A percentile compares a stretch with the other conserved stretches of the same genome.
Conservation (phyloP, 2,329 filamentous ascomycete species). For the Balansia obtecta region DNA sequence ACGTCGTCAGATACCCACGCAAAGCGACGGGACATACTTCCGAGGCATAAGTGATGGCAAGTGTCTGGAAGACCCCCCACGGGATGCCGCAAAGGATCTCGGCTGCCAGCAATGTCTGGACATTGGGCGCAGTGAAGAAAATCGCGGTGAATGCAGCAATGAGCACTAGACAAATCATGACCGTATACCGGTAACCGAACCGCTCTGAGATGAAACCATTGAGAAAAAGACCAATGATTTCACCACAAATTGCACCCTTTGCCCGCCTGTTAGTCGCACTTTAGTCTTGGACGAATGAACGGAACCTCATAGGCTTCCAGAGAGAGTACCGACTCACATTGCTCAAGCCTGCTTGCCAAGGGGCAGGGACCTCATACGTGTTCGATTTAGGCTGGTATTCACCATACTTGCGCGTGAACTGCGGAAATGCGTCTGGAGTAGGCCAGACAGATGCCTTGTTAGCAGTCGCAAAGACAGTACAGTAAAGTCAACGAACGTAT, state of each 20-base stretch:
- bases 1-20: slow-evolving; percentile 59
- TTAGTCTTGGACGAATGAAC: no score
- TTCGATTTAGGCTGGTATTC: slow-evolving; percentile 28
- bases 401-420: slow-evolving; percentile 48
- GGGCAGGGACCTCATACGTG: slow-evolving; percentile 42
- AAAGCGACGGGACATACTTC: slow-evolving; percentile 63
- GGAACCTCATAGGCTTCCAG: not conserved
- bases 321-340: slow-evolving; percentile 26
- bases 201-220: slow-evolving; percentile 54
- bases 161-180: slow-evolving; percentile 43
- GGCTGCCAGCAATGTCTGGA: slow-evolving; percentile 44
- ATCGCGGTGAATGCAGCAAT: slow-evolving; percentile 47
- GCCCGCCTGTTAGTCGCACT: not conserved
- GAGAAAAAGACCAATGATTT: slow-evolving; percentile 53
- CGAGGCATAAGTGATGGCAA: slow-evolving; percentile 54
- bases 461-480: not conserved
- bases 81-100: slow-evolving; percentile 53
- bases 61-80: slow-evolving; percentile 46
- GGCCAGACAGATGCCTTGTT: slow-evolving; percentile 1
- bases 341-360: slow-evolving; percentile 50
- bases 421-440: slow-evolving; percentile 35
- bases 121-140: slow-evolving; percentile 51
- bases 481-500: not conserved
- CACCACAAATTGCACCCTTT: slow-evolving; percentile 29
- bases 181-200: slow-evolving; percentile 55